Percentiles rank a stretch among this genome's conserved stretches.
phyloP scores from a whole-genome alignment of 2,329 filamentous ascomycete species.

The Penicillium corylophilum region DNA sequence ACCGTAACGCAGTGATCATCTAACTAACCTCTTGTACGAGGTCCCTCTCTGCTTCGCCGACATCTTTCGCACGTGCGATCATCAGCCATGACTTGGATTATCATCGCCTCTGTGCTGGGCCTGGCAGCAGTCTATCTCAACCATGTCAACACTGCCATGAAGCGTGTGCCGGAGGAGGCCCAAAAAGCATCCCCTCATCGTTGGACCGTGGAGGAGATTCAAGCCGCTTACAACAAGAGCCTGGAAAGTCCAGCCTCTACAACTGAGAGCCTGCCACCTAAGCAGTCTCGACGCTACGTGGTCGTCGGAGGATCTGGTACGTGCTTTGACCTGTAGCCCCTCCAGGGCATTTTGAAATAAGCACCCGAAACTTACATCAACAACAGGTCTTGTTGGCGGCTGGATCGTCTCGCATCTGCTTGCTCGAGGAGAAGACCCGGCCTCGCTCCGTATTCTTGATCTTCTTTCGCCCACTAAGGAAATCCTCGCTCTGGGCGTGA shows the following conservation, averaged over 20 bases:
- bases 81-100: constrained; percentile 10
- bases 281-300: constrained; percentile 39
- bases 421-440: constrained; percentile 51
- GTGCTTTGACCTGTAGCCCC: constrained; percentile 4
- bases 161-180: constrained; percentile 27
- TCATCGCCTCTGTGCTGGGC: constrained; percentile 15
- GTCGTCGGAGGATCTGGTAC: constrained; percentile 41
- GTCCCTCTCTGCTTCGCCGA: not conserved
- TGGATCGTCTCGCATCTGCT: constrained; percentile 57
- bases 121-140: constrained; percentile 27
- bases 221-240: constrained; percentile 30
- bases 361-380: constrained; percentile 1
- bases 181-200: constrained; percentile 26
- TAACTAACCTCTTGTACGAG: not conserved
- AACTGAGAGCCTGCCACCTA: constrained; percentile 35
- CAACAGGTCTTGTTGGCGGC: constrained; percentile 55
- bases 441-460: constrained; percentile 56
- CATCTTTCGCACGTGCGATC: not conserved
- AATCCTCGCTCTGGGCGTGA: constrained; percentile 46
- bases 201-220: constrained; percentile 37
- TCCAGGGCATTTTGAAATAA: not conserved
- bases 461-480: constrained; percentile 46
- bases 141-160: constrained; percentile 33
- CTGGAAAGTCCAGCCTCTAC: constrained; percentile 33
- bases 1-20: not conserved